Evolutionary conservation across 495 filamentous ascomycete genomes (phyloP).

Genomic region (Cryomyces minteri): DNA sequence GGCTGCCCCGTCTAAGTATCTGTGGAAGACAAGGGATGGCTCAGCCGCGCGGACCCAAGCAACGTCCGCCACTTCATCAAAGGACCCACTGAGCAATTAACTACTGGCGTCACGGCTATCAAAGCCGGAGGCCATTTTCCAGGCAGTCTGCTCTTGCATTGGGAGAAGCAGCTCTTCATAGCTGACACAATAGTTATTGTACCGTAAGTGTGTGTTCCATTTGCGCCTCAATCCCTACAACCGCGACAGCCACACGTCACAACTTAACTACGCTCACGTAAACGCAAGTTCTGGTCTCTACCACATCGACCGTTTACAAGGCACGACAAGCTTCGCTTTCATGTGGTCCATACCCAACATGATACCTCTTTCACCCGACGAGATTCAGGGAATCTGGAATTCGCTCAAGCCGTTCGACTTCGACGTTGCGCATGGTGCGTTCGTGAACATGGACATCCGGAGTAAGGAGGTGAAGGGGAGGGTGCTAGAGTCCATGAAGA

Average conservation of each 20-base stretch:
- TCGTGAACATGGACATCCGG: conserved; percentile 38
- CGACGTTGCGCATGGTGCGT: conserved; percentile 44
- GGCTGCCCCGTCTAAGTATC: conserved; percentile 43
- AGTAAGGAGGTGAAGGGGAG: conserved; percentile 37
- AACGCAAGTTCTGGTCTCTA: conserved; percentile 15
- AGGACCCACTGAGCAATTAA: conserved; percentile 16
- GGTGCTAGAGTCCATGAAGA: conserved; percentile 58
- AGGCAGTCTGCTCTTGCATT: conserved; percentile 45
- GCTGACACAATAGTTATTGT: conserved; percentile 55
- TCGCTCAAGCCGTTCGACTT: conserved; percentile 38
- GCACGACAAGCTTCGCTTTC: conserved; percentile 47
- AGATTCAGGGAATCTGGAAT: conserved; percentile 33
- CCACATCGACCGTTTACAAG: conserved; percentile 27
- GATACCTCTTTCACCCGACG: conserved; percentile 46
- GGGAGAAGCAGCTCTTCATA: conserved; percentile 38
- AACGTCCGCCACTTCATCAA: conserved; percentile 24
- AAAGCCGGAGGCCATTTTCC: conserved; percentile 62
- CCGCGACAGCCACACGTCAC: neutral
- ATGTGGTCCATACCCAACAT: conserved; percentile 70
- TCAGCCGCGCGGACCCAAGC: conserved; percentile 21
- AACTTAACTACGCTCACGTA: conserved; percentile 1
- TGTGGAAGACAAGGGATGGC: conserved; percentile 43
- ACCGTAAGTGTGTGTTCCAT: conserved; percentile 25
- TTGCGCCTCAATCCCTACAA: neutral
- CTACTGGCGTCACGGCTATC: conserved; percentile 37